phyloP scores from a whole-genome alignment of 2,329 filamentous ascomycete genomes.

The Talaromyces sp. region DNA sequence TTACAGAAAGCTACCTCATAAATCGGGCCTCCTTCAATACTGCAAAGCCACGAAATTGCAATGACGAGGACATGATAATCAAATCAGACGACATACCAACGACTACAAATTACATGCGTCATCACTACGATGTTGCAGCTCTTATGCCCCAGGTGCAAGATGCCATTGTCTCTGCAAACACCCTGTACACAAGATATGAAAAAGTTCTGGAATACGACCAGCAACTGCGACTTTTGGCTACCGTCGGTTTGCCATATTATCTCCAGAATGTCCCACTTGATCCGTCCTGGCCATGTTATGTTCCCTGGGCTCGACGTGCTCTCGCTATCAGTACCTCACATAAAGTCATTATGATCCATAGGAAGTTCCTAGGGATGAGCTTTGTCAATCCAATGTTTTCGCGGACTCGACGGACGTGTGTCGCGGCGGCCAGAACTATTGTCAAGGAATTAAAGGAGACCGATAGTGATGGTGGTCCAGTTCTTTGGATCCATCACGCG shows the following conservation, averaged over 20 bases:
- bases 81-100: slow-evolving; percentile 24
- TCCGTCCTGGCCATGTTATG: slow-evolving; percentile 38
- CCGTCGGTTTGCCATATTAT: slow-evolving; percentile 5
- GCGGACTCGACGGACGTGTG: slow-evolving; percentile 42
- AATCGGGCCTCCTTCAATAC: slow-evolving; percentile 38
- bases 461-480: neutral
- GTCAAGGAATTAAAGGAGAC: slow-evolving; percentile 10
- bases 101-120: slow-evolving; percentile 1
- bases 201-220: slow-evolving; percentile 40
- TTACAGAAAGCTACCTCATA: slow-evolving; percentile 37
- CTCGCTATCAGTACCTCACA: slow-evolving; percentile 40
- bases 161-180: slow-evolving; percentile 33
- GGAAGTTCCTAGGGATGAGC: slow-evolving; percentile 40
- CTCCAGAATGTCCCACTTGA: slow-evolving; percentile 15
- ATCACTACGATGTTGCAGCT: slow-evolving; percentile 11
- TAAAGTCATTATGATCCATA: slow-evolving; percentile 46
- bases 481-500: slow-evolving; percentile 18
- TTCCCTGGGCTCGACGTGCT: slow-evolving; percentile 38
- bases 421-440: slow-evolving; percentile 41
- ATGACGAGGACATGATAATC: slow-evolving; percentile 32
- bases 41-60: slow-evolving; percentile 32
- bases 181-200: slow-evolving; percentile 39
- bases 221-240: slow-evolving; percentile 8
- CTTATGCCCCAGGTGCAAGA: slow-evolving; percentile 41
- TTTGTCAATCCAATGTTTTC: slow-evolving; percentile 41